Evolutionary conservation across 2,329 filamentous ascomycete genomes (phyloP), one percentile per base, ranked within the genome.

Genomic region (Colletotrichum noveboracense): DNA sequence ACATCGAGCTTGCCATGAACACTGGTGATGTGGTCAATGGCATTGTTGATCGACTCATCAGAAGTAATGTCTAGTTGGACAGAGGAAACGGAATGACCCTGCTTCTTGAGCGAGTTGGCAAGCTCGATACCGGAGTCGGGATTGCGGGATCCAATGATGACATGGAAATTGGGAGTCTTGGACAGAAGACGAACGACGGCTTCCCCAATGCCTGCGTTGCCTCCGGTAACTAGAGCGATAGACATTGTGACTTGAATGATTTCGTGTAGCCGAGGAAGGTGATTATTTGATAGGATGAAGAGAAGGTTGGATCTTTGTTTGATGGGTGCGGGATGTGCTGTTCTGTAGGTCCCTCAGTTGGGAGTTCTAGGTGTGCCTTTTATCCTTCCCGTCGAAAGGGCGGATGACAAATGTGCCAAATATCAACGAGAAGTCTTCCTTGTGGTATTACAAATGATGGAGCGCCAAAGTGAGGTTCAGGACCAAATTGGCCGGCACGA

Each of bases 101-200:
- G 76, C 1, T 76, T 69, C 6, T 69, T 76, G 16, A 85, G 78
- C 14, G 74, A 74, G n/a, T 68, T 52, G 1, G 80, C 82, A 3
- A 80, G 78, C 3, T 77, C 67, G 16, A 79, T 71, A 1, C 82
- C 83, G 1, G 77, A 76, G 21, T 78, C 56, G n/a, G 62, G 32
- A 69, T 82, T 80, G n/a, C 84, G 81, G 0, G 80, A 80, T 6
- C 83, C 83, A 8, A 85, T 79, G 9, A 85, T 78, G 28, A 85
- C 82, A 61, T 83, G 82, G 76, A 80, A 83, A 34, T 71, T 64
- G n/a, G 81, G 79, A 7, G 77, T 77, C 13, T 65, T 76, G 28
- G 82, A 82, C 5, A 84, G 77, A 21, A 71, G 56, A 7, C 62
- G 71, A 34, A 74, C 75, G 16, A 68, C 67, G 12, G 62, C 72